Conservation (phyloP, 192 early-diverging fungal genomes). For the Backusella macrospora region DNA sequence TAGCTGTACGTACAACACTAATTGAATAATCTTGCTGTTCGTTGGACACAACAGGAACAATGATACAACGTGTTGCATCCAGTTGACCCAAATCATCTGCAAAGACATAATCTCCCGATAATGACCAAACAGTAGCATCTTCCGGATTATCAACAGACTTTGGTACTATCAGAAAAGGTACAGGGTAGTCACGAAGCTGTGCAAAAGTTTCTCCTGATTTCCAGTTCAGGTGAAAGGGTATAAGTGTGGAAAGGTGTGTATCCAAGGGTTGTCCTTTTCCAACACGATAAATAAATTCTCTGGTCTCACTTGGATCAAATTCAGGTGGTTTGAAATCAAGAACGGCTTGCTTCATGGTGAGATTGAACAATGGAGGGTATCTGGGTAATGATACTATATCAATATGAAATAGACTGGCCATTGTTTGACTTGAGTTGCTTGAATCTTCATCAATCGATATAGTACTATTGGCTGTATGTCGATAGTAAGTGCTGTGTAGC, state of each 20-base stretch:
- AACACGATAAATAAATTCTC: slow-evolving; percentile 42
- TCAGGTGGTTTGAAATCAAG: slow-evolving; percentile 28
- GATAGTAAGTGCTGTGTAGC: not conserved
- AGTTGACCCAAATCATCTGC: slow-evolving; percentile 41
- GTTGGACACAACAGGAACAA: slow-evolving; percentile 4
- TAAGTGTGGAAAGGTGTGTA: slow-evolving; percentile 41
- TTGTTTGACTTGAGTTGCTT: not conserved
- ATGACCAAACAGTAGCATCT: slow-evolving; percentile 27
- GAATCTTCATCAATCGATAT: not conserved
- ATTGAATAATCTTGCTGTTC: slow-evolving; percentile 23
- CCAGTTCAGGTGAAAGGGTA: slow-evolving; percentile 45
- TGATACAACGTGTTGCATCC: slow-evolving; percentile 33
- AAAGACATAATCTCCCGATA: slow-evolving; percentile 47
- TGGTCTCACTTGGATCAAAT: slow-evolving; percentile 40
- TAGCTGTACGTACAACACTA: slow-evolving; percentile 32
- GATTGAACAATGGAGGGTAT: slow-evolving; percentile 37
- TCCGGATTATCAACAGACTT: not conserved
- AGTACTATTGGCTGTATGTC: not conserved
- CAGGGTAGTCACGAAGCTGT: slow-evolving; percentile 46
- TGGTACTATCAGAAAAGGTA: slow-evolving; percentile 46
- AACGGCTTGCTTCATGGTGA: slow-evolving; percentile 23
- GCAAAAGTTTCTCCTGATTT: slow-evolving; percentile 40
- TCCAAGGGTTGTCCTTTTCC: slow-evolving; percentile 45
- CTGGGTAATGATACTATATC: slow-evolving; percentile 15
- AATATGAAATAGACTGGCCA: slow-evolving; percentile 25